A percentile compares a stretch with the other conserved stretches of the same genome.
These are phyloP conservation scores for Brassica juncea DNA, from an alignment of 345 rosid species.

Conservation along the genomic window DNA sequence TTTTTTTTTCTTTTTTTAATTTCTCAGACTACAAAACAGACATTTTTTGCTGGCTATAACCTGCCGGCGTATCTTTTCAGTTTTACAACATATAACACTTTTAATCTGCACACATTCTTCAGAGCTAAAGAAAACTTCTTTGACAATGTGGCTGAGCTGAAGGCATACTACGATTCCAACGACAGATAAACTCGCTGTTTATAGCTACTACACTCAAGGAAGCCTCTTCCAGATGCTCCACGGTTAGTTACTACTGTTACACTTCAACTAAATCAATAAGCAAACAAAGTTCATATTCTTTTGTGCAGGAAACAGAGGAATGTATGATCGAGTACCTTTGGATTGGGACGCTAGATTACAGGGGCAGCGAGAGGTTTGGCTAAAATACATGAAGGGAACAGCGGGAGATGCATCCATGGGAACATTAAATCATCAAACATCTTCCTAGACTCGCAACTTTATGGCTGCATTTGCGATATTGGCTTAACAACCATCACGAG, in stretches of 20 bases:
- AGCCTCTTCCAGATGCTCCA: slow-evolving; percentile 70
- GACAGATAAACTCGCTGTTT: slow-evolving; percentile 86
- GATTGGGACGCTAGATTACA: slow-evolving; percentile 70
- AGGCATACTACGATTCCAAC: slow-evolving; percentile 87
- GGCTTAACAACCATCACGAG: slow-evolving; percentile 70
- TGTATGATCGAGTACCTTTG: slow-evolving; percentile 45
- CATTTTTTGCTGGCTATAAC: slow-evolving; percentile 25
- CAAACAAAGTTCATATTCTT: background rate
- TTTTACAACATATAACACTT: background rate
- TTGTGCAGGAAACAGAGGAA: slow-evolving; percentile 49
- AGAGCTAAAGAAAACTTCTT: background rate
- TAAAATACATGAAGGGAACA: slow-evolving; percentile 59
- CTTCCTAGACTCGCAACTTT: slow-evolving; percentile 57
- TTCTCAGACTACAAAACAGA: slow-evolving; percentile 12
- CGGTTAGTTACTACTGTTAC: slow-evolving; percentile 47
- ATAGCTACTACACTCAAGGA: slow-evolving; percentile 68
- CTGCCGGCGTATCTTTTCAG: slow-evolving; percentile 23
- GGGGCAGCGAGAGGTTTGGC: slow-evolving; percentile 83
- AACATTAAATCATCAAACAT: slow-evolving; percentile 83
- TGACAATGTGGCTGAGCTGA: slow-evolving; percentile 64
- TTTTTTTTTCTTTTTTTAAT: background rate
- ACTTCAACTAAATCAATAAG: background rate
- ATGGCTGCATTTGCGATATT: slow-evolving; percentile 69
- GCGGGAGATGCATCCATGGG: slow-evolving; percentile 54
- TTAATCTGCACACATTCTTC: background rate